Percentiles rank a stretch among this genome's conserved stretches.
These are phyloP conservation scores for Globomyces pollinis-pini DNA, from an alignment of 192 early-diverging fungal genomes.

Conservation along the genomic window DNA sequence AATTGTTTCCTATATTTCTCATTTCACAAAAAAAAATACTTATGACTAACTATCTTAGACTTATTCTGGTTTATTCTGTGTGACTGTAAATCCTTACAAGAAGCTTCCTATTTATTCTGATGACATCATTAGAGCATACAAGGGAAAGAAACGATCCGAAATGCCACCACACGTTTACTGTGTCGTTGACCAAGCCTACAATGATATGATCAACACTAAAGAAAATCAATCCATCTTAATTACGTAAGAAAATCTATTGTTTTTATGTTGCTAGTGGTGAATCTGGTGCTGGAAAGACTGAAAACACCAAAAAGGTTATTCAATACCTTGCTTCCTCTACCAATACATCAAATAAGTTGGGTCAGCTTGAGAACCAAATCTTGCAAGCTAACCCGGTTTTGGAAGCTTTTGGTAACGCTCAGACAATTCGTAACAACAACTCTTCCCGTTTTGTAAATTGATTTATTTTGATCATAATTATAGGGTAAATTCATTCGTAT, in stretches of 20 bases:
- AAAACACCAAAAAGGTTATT: constrained; percentile 99
- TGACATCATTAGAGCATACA: constrained; percentile 62
- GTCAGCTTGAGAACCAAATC: constrained; percentile 81
- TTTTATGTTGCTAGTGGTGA: constrained; percentile 62
- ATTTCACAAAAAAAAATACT: background rate
- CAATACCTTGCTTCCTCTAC: constrained; percentile 86
- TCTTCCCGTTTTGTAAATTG: constrained; percentile 86
- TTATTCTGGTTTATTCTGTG: constrained; percentile 98
- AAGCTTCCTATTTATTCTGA: constrained; percentile 85
- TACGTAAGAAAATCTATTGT: constrained; percentile 69
- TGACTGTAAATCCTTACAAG: constrained; percentile 96
- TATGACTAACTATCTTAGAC: constrained; percentile 50
- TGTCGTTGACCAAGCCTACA: constrained; percentile 85
- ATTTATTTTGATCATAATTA: too few species aligned
- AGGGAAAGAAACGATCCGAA: constrained; percentile 40
- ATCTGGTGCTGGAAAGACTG: constrained; percentile 98
- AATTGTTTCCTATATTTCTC: background rate
- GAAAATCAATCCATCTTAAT: constrained; percentile 98
- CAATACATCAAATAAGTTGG: constrained; percentile 33
- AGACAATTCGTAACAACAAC: constrained; percentile 98
- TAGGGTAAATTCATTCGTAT: constrained; percentile 97
- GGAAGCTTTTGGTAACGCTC: constrained; percentile 97
- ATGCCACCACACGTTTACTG: constrained; percentile 79
- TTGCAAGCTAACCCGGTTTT: constrained; percentile 95
- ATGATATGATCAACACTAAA: constrained; percentile 86